A percentile compares a stretch with the other conserved stretches of the same genome.
Evolutionary conservation across 116 monocot genomes (phyloP).

Genomic region (Iris pallida): DNA sequence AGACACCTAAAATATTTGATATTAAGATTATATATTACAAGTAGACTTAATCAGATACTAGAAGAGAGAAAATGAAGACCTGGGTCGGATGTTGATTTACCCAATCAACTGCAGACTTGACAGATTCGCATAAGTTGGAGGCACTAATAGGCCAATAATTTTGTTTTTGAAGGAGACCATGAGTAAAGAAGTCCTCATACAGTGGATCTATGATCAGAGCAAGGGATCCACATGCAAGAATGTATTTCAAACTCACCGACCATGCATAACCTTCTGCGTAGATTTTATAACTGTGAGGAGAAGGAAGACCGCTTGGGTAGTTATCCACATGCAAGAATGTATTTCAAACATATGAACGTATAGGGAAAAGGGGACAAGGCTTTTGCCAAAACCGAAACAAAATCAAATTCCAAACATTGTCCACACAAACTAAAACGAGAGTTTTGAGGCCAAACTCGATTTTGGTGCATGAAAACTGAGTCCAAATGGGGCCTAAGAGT

Average conservation of each 20-base stretch:
- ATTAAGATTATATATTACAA: no score
- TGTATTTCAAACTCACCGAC: slow-evolving; percentile 65
- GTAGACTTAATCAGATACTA: neutral
- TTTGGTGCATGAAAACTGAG: no score
- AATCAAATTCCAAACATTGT: no score
- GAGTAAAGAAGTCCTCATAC: slow-evolving; percentile 49
- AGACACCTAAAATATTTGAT: no score
- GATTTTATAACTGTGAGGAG: slow-evolving; percentile 60
- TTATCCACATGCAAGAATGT: slow-evolving; percentile 55
- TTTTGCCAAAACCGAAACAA: no score
- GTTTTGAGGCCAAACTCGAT: no score
- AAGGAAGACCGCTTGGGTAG: no score
- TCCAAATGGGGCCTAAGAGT: no score
- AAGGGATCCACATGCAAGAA: slow-evolving; percentile 48
- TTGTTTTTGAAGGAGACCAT: slow-evolving; percentile 26
- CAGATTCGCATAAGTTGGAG: slow-evolving; percentile 24
- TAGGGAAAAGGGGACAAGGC: no score
- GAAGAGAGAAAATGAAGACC: slow-evolving; percentile 11
- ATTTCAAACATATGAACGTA: no score
- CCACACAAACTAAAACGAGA: no score
- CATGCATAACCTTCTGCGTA: slow-evolving; percentile 65
- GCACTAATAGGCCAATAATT: slow-evolving; percentile 32
- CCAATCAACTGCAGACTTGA: slow-evolving; percentile 47
- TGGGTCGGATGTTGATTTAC: slow-evolving; percentile 29
- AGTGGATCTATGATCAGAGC: slow-evolving; percentile 37